Conservation (phyloP, 495 filamentous ascomycete genomes). For the Venustampulla echinocandica region DNA sequence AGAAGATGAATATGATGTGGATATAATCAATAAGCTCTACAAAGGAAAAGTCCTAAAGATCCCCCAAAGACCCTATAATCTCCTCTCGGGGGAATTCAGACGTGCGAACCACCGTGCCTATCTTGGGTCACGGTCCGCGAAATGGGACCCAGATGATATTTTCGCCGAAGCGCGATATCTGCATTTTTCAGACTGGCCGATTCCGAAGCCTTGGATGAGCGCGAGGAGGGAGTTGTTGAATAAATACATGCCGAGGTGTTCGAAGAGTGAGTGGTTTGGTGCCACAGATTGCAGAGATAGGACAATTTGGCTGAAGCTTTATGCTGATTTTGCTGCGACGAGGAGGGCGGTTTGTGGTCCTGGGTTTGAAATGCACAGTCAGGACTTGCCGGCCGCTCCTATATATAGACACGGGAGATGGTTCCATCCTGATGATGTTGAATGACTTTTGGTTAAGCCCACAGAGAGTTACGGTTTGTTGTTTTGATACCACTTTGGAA, state of each 20-base stretch:
- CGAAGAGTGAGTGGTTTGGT: constrained; percentile 14
- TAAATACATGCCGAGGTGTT: constrained; percentile 18
- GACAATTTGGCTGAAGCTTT: constrained; percentile 52
- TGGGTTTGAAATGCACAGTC: constrained; percentile 18
- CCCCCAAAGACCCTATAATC: constrained; percentile 55
- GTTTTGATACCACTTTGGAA: not conserved
- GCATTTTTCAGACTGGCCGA: constrained; percentile 63
- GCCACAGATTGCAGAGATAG: constrained; percentile 32
- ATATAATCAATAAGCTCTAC: constrained; percentile 52
- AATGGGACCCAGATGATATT: constrained; percentile 53
- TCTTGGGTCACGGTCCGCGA: constrained; percentile 37
- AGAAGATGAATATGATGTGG: constrained; percentile 45
- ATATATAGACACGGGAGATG: constrained; percentile 15
- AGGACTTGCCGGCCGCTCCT: constrained; percentile 12
- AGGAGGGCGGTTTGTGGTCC: constrained; percentile 34
- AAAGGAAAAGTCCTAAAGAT: constrained; percentile 49
- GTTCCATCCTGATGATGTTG: constrained; percentile 17
- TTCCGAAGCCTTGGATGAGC: constrained; percentile 52
- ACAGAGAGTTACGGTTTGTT: no score
- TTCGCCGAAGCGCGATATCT: constrained; percentile 53
- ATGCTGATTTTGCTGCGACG: constrained; percentile 50
- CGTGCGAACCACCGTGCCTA: constrained; percentile 42
- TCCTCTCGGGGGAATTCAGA: constrained; percentile 53
- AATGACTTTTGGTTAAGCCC: not conserved
- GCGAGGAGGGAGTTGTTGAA: constrained; percentile 13